These are phyloP conservation scores for Punica granatum DNA, from an alignment of 345 rosid genomes.

Conservation along the genomic window DNA sequence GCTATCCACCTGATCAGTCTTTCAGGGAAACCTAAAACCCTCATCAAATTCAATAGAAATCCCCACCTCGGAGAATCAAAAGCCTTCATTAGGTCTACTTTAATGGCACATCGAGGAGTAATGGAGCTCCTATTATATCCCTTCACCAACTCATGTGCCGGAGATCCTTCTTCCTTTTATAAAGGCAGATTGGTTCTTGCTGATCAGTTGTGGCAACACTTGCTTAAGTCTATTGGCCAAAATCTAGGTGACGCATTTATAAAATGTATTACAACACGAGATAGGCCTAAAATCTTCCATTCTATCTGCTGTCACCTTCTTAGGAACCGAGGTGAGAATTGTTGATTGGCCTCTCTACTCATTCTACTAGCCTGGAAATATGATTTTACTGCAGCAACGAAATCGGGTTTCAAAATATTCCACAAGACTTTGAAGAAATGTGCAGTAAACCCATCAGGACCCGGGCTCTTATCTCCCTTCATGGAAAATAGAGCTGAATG, in stretches of 20 bases:
- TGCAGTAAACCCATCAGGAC: too few relatives aligned
- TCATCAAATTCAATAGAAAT: too few relatives aligned
- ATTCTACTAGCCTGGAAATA: too few relatives aligned
- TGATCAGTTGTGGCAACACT: background rate
- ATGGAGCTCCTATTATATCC: background rate
- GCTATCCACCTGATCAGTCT: background rate
- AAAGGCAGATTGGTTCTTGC: background rate
- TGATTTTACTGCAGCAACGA: too few relatives aligned
- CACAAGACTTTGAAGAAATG: too few relatives aligned
- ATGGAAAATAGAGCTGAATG: too few relatives aligned
- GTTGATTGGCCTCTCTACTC: too few relatives aligned
- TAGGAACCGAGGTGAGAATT: too few relatives aligned
- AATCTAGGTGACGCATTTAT: background rate
- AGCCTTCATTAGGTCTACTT: background rate
- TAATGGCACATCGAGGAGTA: background rate
- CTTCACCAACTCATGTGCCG: background rate
- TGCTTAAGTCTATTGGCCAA: background rate
- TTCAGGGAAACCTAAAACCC: background rate
- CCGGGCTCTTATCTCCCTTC: too few relatives aligned
- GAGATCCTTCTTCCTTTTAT: background rate
- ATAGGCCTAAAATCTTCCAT: background rate
- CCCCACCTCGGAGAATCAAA: background rate
- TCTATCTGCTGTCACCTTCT: background rate
- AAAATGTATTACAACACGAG: background rate
- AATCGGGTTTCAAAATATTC: too few relatives aligned